Evolutionary conservation across 2,329 filamentous ascomycete genomes (phyloP), one percentile per base, ranked within the genome.

Genomic region (Gaeumannomyces sp.): DNA sequence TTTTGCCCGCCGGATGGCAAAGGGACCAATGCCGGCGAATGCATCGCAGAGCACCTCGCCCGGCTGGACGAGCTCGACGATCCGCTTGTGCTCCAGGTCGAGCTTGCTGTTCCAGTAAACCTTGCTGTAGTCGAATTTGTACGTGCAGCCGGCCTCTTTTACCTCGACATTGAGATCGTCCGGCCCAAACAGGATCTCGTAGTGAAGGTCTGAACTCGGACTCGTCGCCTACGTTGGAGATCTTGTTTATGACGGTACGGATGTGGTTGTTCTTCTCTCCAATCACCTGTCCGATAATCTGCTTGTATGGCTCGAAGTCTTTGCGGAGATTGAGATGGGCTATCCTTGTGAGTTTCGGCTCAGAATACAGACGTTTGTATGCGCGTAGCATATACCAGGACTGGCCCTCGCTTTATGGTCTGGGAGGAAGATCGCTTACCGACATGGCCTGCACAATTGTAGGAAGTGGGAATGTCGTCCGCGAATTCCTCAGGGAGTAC

Each of bases 31-130:
- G 59, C 95, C 95, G 0, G 93, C 94, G 94, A 98, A 99, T 69
- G 97, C 90, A 76, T 99, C 95, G 78, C 90, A 95, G 1, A 98
- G 91, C 4, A 93, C 93, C 73, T 98, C 91, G 56, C 95, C 93
- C 8, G 90, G 87, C 65, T 86, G 79, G 80, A 98, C 97, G 64
- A 89, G 78, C 63, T 83, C 80, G 66, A 94, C 86, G 22, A 98
- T 80, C 3, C 95, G 84, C 68, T 89, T 87, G 77, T 99, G 95
- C 77, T 99, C 95, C 0, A 88, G 91, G 72, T 96, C 89, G 19
- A 99, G 85, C 70, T 94, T 88, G 72, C 88, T 93, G 78, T 99
- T 99, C 94, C 94, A 99, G 81, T 99, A 99, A 4, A 99, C 95
- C 71, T 96, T 96, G 67, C 90, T 86, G 76, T 96, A 99, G 79